phyloP scores from a whole-genome alignment of 352 stramenopile species.

The Phytopythium aichiense region DNA sequence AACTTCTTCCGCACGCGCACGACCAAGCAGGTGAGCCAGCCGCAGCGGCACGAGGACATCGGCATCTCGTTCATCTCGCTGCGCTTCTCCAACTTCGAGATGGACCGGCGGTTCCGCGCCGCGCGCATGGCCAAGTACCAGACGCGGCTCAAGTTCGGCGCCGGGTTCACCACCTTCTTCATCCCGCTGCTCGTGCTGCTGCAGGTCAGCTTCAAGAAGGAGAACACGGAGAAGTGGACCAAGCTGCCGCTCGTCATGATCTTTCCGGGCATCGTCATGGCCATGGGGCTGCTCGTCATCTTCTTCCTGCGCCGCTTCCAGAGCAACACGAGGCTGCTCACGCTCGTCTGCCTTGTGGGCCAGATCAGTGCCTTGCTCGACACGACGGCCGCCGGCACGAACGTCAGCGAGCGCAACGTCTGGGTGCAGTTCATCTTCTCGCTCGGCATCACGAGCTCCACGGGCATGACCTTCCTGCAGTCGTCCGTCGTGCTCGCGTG shows the following conservation, averaged over 20 bases:
- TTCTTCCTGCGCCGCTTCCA: conserved; percentile 65
- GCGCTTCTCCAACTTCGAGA: conserved; percentile 60
- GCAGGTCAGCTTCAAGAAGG: conserved; percentile 82
- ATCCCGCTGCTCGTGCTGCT: conserved; percentile 84
- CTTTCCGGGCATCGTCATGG: conserved; percentile 76
- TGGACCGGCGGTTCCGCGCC: conserved; percentile 57
- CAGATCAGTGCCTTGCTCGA: conserved; percentile 74
- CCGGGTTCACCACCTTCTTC: conserved; percentile 74
- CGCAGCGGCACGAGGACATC: conserved; percentile 72
- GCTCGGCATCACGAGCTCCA: conserved; percentile 77
- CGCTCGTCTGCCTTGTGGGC: conserved; percentile 61
- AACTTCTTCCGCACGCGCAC: conserved; percentile 62
- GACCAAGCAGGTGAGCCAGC: conserved; percentile 15
- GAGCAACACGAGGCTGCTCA: conserved; percentile 37
- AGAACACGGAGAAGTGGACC: conserved; percentile 60
- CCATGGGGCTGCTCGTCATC: conserved; percentile 68
- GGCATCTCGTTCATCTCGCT: conserved; percentile 71
- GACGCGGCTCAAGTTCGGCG: conserved; percentile 66
- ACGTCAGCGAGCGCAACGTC: conserved; percentile 77
- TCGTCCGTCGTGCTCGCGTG: conserved; percentile 43
- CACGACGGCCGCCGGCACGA: conserved; percentile 65
- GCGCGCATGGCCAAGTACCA: conserved; percentile 63
- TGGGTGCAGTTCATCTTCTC: conserved; percentile 88
- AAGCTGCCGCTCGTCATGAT: conserved; percentile 74
- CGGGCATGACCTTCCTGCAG: conserved; percentile 69